Base-by-base conservation (phyloP, 768 basidiomycete species). In the Glaciozyma martinii region DNA sequence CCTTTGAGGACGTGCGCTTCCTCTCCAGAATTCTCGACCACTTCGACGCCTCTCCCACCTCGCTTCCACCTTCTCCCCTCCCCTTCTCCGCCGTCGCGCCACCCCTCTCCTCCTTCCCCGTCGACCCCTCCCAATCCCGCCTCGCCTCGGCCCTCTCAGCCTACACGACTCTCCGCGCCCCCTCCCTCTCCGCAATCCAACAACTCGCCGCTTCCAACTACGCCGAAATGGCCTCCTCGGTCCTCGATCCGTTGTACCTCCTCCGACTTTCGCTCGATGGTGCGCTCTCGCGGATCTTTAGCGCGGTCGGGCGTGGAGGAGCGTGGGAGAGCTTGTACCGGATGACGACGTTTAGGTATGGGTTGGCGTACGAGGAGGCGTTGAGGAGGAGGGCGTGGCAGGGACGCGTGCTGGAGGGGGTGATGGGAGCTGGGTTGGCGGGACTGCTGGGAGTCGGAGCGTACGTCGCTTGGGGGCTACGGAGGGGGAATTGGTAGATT, bases 301-400 rank as follows among this genome's bases (percentile, higher is more conserved):
- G 70, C 47, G 67, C 66, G 43, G 68, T 62, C 59, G 49, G 58
- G 25, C 68, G 76, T 87, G 91, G 79, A 79, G 83, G 58, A 73
- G 93, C 65, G 89, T 98, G 79, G 84, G 85, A 73, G 68, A 91
- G 89, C 44, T 81, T 94, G 57, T 99, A 99, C 77, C 90, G 90
- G 42, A 95, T 98, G 93, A 87, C 95, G 70, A 97, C 94, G 52
- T 99, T 99, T 79, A 83, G 94, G 49, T 90, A 91, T 58, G 94
- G 98, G 77, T 84, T 99, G 72, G 86, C 86, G 75, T 99, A 99
- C 75, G 84, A 85, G 62, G 85, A 84, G 57, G 93, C 86, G 27
- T 82, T 83, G 75, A 81, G 79, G 74, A 85, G 84, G 76, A 86
- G 86, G 62, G 80, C 77, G 66, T 78, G 80, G 74, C 94, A 99